These are phyloP conservation scores for Clonostachys rosea DNA, from an alignment of 2,329 filamentous ascomycete genomes.

Conservation along the genomic window DNA sequence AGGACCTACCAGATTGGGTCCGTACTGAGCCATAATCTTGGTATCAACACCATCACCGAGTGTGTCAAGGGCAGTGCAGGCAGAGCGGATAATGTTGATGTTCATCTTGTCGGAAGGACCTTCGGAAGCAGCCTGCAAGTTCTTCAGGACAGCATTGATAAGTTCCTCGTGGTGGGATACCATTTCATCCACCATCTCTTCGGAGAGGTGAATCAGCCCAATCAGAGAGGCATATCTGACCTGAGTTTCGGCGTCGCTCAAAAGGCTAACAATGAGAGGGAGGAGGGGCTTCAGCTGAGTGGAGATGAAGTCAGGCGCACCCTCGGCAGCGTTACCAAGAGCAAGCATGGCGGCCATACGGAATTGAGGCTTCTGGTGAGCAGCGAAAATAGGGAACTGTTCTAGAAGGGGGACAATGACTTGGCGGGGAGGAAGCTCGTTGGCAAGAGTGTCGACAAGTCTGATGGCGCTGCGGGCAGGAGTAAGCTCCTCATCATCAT, in stretches of 20 bases:
- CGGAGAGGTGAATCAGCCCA: conserved; percentile 82
- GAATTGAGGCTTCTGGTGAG: conserved; percentile 68
- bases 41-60: conserved; percentile 83
- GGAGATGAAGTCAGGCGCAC: conserved; percentile 93
- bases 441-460: conserved; percentile 83
- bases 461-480: conserved; percentile 81
- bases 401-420: conserved; percentile 91
- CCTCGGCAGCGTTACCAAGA: conserved; percentile 91
- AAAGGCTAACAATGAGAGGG: conserved; percentile 76
- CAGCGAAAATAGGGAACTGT: conserved; percentile 77
- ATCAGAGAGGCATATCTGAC: conserved; percentile 87
- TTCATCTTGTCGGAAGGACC: conserved; percentile 68
- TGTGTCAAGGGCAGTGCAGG: conserved; percentile 86
- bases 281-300: conserved; percentile 86
- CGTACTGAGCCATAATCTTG: conserved; percentile 73
- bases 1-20: conserved; percentile 76
- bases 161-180: conserved; percentile 79
- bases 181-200: conserved; percentile 90
- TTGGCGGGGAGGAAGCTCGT: conserved; percentile 85
- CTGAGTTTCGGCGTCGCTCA: conserved; percentile 77
- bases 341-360: conserved; percentile 88
- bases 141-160: conserved; percentile 80
- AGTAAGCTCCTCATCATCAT: conserved; percentile 69
- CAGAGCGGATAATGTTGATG: conserved; percentile 81
- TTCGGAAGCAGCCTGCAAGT: conserved; percentile 76